Base-by-base conservation (phyloP, 805 yeast species). In the Torulaspora quercuum region DNA sequence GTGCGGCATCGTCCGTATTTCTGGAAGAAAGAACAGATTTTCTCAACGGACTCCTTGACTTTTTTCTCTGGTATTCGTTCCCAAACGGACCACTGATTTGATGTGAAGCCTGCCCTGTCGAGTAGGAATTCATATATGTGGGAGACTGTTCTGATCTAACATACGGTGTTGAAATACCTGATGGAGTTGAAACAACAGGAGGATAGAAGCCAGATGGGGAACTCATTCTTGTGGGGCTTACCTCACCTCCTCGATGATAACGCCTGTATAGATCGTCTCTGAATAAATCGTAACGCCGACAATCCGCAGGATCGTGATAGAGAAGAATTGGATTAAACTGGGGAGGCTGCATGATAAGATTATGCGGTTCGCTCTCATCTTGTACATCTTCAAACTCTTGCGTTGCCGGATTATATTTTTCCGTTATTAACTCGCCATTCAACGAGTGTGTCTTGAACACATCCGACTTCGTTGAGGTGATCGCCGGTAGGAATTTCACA, bases 381-480 rank as follows among this genome's bases (percentile, higher is more conserved):
- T 25, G 7, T 7, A 48, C 26, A n/a, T 40, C 51, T 38, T 58
- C 61, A 35, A 51, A 52, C 25, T 45, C 49, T 28, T 54, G 46
- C 6, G 49, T 49, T 1, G 52, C 46, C 1, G 62, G 53, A 42
- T 65, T 62, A 32, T 50, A 67, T 12, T 52, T 56, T 32, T 61
- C 61, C 2, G 44, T 45, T 16, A 59, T 51, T 5, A 50, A 37
- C 20, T 60, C 64, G 6, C 69, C 63, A 3, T 50, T 45, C 18
- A 54, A 33, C 22, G 75, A 76, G 48, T 78, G 83, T 8, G 75
- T 72, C 15, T 67, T 63, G 48, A 78, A 78, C 2, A 73, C 59
- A 35, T 65, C 69, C 53, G 52, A 36, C 34, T 55, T 59, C 9
- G 46, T 48, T 5, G 46, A 27, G 6, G 55, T 41, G 5, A 53